Percentiles rank a stretch among this genome's conserved stretches.
phyloP scores from a whole-genome alignment of 257 asterid genomes.

The Nyctanthes arbortristis region DNA sequence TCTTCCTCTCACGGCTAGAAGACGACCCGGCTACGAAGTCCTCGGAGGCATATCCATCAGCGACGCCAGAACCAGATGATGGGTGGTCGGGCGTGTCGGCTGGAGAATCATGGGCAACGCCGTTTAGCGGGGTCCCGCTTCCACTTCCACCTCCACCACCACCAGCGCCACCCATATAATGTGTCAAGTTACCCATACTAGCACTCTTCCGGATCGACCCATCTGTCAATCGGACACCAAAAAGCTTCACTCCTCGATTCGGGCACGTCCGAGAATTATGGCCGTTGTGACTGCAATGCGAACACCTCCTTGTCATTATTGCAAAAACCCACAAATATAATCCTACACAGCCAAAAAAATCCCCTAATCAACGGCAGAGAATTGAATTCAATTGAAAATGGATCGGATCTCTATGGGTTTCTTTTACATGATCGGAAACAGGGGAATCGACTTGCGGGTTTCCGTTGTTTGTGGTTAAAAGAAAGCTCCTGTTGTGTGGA shows the following conservation, averaged over 20 bases:
- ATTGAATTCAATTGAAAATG: background rate
- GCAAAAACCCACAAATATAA: conserved; percentile 2
- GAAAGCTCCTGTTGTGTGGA: conserved; percentile 28
- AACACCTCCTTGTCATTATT: conserved; percentile 88
- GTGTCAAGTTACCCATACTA: conserved; percentile 98
- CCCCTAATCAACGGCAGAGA: background rate
- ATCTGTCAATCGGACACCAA: conserved; percentile 98
- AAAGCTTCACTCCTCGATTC: conserved; percentile 95
- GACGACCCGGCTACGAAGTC: conserved; percentile 93
- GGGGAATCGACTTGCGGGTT: background rate
- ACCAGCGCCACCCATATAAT: conserved; percentile 52
- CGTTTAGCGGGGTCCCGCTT: conserved; percentile 54
- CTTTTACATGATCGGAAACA: conserved; percentile 27
- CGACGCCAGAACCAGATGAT: conserved; percentile 55
- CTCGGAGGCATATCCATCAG: conserved; percentile 93
- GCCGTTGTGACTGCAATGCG: conserved; percentile 99
- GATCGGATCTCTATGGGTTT: background rate
- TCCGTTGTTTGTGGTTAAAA: background rate
- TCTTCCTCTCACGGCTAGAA: conserved; percentile 90
- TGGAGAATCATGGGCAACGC: conserved; percentile 66
- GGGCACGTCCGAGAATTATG: conserved; percentile 98
- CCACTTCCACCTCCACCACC: conserved; percentile 54
- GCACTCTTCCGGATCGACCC: conserved; percentile 98
- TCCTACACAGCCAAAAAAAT: background rate
- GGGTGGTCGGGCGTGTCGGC: conserved; percentile 89